Evolutionary conservation across 345 rosid genomes (phyloP), one percentile per base, ranked within the genome.

Genomic region (Eucalyptus sp.): DNA sequence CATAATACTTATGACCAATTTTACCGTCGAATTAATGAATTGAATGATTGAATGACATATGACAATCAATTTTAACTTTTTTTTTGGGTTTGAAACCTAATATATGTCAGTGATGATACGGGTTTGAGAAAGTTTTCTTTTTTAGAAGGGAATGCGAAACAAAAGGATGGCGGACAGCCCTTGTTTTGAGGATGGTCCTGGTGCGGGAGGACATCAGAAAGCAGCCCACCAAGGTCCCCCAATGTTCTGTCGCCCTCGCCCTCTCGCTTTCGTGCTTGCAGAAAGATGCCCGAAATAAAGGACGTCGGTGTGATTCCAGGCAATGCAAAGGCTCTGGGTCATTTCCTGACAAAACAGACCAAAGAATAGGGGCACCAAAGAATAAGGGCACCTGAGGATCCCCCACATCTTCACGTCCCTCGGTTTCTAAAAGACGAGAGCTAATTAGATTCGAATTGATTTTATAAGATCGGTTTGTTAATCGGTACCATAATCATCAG

Each of bases 31-130:
- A 51, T 51, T 7, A 1, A 51, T 51, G 8, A 51, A 51, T 51
- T 17, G 2, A 3, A 51, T 51, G 0, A 51, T 51, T 17, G 2
- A 3, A 51, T 51, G 0, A 17, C 0, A 51, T 17, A 16, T 51
- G 8, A 51, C 22, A 3, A 51, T 17, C 4, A 8, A 52, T 7
- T 7, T 52, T 18, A 3, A 7, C 56, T 52, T 18, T 3, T 52
- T 52, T 7, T 52, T 17, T 7, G 25, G 58, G 2, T 52, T 52
- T 52, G 25, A 9, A 56, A 56, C 13, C 12, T 56, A 5, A 11
- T 27, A 60, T 3, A 20, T 18, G 27, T 37, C 10, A n/a, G 46
- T 37, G 46, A 10, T 22, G 2, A 10, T 9, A 5, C 46, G 2
- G 0, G 13, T 7, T 37, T 2, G 81, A 37, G 27, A 71, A 71